Evolutionary conservation across 495 filamentous ascomycete genomes (phyloP), one percentile per base, ranked within the genome.

Genomic region (Trichoderma orchidacearum): DNA sequence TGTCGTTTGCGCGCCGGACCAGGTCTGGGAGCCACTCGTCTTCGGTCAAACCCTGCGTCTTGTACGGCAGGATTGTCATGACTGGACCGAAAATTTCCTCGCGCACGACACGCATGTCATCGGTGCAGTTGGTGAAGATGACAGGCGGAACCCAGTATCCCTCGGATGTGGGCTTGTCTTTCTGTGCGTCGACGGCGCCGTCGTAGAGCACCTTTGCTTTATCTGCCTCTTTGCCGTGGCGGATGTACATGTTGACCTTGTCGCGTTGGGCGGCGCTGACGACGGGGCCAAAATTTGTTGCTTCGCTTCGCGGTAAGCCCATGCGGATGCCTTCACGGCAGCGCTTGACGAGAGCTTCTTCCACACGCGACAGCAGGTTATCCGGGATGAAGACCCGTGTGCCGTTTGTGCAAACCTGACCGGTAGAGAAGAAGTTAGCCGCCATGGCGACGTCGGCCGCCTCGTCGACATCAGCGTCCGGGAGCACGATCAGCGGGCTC

Each of bases 381-480:
- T 72, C 63, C 5, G 84, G 84, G 7, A 92, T 78, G 64, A 89
- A 90, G 1, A 92, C 81, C 0, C 87, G 72, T 2, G 86, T 86
- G 45, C 85, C 86, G 62, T 89, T 87, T 50, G 86, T 87, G 70
- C 87, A 91, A 28, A 89, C 82, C 68, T 92, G 87, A 12, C 87
- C 70, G 5, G 80, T 82, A 65, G 83, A 86, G 72, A 80, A 82
- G 66, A 87, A 86, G 63, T 90, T 86, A 50, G 61, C 64, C 76
- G 81, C 81, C 79, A 86, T 84, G 56, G 84, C 85, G 35, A 82
- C 80, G 56, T 87, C 73, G 41, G 85, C 85, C 7, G 87, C 87
- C 32, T 72, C 77, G 5, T 85, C 81, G 12, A 92, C 61, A 56
- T 90, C 76, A 1, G 85, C 85, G 60, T 90, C 88, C 0, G 77